Base-by-base conservation (phyloP, 768 basidiomycete species). In the Suillus plorans region DNA sequence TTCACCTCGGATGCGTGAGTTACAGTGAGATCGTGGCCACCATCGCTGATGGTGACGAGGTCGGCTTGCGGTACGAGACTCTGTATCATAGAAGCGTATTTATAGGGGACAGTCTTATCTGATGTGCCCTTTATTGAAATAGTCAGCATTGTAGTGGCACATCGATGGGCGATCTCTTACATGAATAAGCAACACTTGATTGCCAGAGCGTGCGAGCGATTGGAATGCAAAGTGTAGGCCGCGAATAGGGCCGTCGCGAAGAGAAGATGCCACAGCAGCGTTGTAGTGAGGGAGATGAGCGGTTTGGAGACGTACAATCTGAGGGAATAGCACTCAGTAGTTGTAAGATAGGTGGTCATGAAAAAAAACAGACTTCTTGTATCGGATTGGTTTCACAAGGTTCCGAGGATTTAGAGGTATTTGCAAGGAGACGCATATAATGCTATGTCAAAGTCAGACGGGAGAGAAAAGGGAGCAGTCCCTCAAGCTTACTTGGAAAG, bases 291-390 rank as follows among this genome's bases (percentile, higher is more conserved):
- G 84, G 6, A 92, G 81, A 70, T 91, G 87, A 1, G 91, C 91
- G 0, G 89, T 89, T 76, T 92, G 91, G 14, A 91, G 78, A n/a
- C 90, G 84, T 0, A 92, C 86, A 63, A 92, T 87, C 86, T 90
- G 16, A 68, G 65, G n/a, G 13, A 56, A 25, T 16, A 28, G 20
- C 25, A 25, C 1, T 44, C 20, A 31, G 20, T 10, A 25, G 18
- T 10, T 34, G 13, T 5, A 47, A 13, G 28, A 18, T 39, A 60
- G 28, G 8, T 42, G 31, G 18, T 12, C 60, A 34, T 31, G 22
- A 14, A 63, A 45, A 20, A n/a, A 44, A 55, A 64, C 72, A 44
- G 58, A 81, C 85, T 74, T 86, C 84, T 4, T 79, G 75, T 41
- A 85, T 79, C 18, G 81, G 77, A 67, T 81, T 42, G 47, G 71